Evolutionary conservation across 768 basidiomycete genomes (phyloP).

Genomic region (Myochromella boudieri): DNA sequence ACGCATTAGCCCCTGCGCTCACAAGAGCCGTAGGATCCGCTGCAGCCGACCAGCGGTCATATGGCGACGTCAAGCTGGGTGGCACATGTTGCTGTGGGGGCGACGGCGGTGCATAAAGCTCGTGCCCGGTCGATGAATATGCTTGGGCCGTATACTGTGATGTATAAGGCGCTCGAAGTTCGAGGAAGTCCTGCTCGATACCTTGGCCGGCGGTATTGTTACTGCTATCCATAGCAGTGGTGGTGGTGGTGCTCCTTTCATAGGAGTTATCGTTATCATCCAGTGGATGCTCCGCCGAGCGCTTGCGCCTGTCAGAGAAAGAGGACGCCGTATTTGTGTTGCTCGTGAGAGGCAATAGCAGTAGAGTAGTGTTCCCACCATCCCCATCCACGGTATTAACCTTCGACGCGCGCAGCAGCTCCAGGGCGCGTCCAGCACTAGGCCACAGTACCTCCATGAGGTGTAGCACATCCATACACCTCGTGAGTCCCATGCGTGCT

Average conservation of each 20-base stretch:
- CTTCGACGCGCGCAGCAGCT: slow-evolving; percentile 69
- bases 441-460: slow-evolving; percentile 76
- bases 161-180: slow-evolving; percentile 18
- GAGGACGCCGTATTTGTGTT: too few relatives aligned
- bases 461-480: slow-evolving; percentile 65
- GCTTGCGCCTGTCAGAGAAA: slow-evolving; percentile 47
- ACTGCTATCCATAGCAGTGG: slow-evolving; percentile 2
- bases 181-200: slow-evolving; percentile 14
- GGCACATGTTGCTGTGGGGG: not conserved
- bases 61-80: not conserved
- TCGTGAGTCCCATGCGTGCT: slow-evolving; percentile 58
- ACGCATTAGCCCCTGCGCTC: slow-evolving; percentile 21
- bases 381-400: slow-evolving; percentile 28
- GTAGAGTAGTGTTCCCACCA: too few relatives aligned
- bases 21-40: slow-evolving; percentile 45
- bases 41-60: not conserved
- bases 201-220: not conserved
- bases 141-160: slow-evolving; percentile 12
- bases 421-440: slow-evolving; percentile 69
- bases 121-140: slow-evolving; percentile 9
- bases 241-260: too few relatives aligned
- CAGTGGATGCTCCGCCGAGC: slow-evolving; percentile 53
- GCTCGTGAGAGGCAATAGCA: slow-evolving; percentile 21
- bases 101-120: slow-evolving; percentile 1
- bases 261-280: slow-evolving; percentile 35